Base-by-base conservation (phyloP, 1,139 yeast species). In the Kodamaea plutei region DNA sequence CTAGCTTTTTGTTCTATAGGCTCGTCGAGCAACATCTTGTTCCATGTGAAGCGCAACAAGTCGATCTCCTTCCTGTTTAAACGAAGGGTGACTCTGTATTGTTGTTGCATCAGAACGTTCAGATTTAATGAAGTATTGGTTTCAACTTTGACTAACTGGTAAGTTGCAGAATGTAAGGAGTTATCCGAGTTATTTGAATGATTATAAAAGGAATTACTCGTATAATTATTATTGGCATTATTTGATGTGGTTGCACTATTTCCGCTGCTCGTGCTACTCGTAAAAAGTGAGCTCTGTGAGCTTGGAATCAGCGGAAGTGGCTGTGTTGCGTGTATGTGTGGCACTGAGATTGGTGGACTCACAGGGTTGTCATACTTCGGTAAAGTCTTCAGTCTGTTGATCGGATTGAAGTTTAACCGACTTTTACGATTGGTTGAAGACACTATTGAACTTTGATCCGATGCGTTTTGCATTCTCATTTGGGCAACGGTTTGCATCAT, bases 61-160 rank as follows among this genome's bases (percentile, higher is more conserved):
- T 65, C 70, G 27, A 65, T 66, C 35, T 66, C 72, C 28, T 47
- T 48, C 28, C 50, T 47, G 35, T 42, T 49, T 25, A 66, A 48
- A 12, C 47, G 48, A 32, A 66, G 50, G 20, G 48, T 47, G 8
- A 65, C 58, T 27, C 47, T 37, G 53, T 45, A 56, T 36, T 40
- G 52, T 40, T 33, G 48, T 41, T 42, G 56, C 49, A 48, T 32
- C 33, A 48, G 57, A 37, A 49, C 44, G 45, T 38, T 51, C 31
- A 58, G 52, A 29, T 50, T 56, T 8, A 56, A 43, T 70, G 87
- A 79, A 4, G 65, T 49, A 31, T 60, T 60, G 16, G 70, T 58
- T 10, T 76, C 76, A 48, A 72, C 61, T 19, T 48, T 54, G 1
- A 67, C 69, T 3, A 76, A 42, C 38, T 70, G 52, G 33, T 60